phyloP scores from a whole-genome alignment of 2,329 filamentous ascomycete species.

The Didymella exigua region DNA sequence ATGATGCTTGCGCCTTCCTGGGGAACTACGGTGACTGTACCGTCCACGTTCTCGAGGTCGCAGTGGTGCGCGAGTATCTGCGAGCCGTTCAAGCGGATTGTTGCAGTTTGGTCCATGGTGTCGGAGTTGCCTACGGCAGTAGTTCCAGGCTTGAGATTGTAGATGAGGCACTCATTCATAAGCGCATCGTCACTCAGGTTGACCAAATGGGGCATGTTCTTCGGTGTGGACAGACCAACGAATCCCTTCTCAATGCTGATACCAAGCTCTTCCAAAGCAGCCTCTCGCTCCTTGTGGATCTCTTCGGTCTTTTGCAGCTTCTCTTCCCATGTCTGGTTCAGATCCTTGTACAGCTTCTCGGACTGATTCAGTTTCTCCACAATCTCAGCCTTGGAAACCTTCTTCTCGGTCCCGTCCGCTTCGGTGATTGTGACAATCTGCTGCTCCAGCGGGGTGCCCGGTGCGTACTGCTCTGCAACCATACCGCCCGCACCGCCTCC shows the following conservation, averaged over 20 bases:
- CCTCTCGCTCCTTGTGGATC: conserved; percentile 96
- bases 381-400: conserved; percentile 97
- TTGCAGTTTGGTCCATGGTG: conserved; percentile 73
- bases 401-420: conserved; percentile 83
- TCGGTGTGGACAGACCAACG: conserved; percentile 90
- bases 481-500: conserved; percentile 48
- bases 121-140: conserved; percentile 96
- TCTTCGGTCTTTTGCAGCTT: conserved; percentile 93
- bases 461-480: conserved; percentile 79
- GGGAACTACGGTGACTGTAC: conserved; percentile 88
- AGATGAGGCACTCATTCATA: conserved; percentile 92
- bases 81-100: conserved; percentile 91
- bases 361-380: conserved; percentile 94
- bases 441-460: conserved; percentile 89
- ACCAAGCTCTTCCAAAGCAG: conserved; percentile 91
- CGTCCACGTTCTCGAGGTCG: conserved; percentile 90
- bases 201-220: conserved; percentile 99
- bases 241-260: conserved; percentile 99
- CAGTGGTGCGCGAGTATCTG: conserved; percentile 94
- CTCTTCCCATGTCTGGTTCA: conserved; percentile 99
- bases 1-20: conserved; percentile 94
- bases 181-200: conserved; percentile 84
- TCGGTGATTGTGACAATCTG: conserved; percentile 95
- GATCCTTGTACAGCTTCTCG: conserved; percentile 91
- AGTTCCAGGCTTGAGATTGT: conserved; percentile 94